A percentile compares a stretch with the other conserved stretches of the same genome.
Evolutionary conservation across 371 early-diverging fungal species (phyloP).

Genomic region (Coemansia sp.): DNA sequence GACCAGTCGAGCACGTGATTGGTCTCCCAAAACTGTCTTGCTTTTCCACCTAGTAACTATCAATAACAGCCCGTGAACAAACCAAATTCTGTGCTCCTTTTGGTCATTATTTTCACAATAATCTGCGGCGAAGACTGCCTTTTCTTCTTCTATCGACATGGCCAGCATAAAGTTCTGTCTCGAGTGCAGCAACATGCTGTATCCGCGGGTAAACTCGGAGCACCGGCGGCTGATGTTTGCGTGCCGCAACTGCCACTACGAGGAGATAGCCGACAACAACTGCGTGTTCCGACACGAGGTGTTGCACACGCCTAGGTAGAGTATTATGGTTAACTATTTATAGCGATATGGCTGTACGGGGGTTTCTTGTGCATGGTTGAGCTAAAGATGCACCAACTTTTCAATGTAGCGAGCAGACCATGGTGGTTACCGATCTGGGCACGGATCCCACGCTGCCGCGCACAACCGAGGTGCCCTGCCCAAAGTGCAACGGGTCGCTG

Average conservation of each 20-base stretch:
- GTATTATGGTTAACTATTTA: too few relatives aligned
- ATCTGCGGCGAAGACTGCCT: too few relatives aligned
- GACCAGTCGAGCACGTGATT: conserved; percentile 3
- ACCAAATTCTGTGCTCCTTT: background rate
- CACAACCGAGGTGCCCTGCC: conserved; percentile 62
- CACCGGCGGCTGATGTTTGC: conserved; percentile 72
- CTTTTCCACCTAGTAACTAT: background rate
- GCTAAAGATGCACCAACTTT: background rate
- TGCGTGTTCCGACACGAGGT: conserved; percentile 89
- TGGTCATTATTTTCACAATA: background rate
- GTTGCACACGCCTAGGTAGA: conserved; percentile 73
- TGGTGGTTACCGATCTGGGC: conserved; percentile 73
- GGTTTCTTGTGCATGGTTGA: background rate
- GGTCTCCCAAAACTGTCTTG: background rate
- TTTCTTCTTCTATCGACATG: conserved; percentile 50
- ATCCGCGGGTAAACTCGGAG: conserved; percentile 89
- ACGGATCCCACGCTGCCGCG: conserved; percentile 85
- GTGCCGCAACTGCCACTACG: conserved; percentile 93
- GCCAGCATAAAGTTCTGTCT: conserved; percentile 72
- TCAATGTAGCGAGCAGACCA: conserved; percentile 67
- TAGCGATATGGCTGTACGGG: too few relatives aligned
- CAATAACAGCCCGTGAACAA: background rate
- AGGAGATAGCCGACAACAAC: conserved; percentile 78
- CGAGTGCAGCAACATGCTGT: conserved; percentile 93
- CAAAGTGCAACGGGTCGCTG: conserved; percentile 70